These are phyloP conservation scores for Pouteria glomerata DNA, from an alignment of 148 eudicot species.

Conservation along the genomic window DNA sequence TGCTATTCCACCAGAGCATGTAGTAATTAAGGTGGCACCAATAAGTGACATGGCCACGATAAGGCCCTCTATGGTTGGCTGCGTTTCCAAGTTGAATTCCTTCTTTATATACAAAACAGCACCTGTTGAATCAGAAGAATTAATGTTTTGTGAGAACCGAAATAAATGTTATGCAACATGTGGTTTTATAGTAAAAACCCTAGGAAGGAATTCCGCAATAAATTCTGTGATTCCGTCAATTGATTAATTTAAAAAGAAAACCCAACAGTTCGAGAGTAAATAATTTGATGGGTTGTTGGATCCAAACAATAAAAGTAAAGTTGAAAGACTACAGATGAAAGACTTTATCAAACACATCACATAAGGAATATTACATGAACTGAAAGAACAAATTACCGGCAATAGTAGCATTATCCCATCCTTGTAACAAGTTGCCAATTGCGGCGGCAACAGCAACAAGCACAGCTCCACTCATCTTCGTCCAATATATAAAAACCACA, in stretches of 20 bases:
- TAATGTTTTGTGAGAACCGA: neutral
- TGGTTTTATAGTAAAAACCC: neutral
- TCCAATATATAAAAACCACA: neutral
- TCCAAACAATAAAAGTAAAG: neutral
- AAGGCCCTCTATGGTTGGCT: slow-evolving; percentile 28
- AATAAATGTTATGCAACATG: neutral
- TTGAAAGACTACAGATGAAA: neutral
- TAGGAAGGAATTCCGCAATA: neutral
- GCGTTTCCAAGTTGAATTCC: slow-evolving; percentile 20
- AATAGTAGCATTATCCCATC: slow-evolving; percentile 72
- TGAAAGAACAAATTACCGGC: slow-evolving; percentile 34
- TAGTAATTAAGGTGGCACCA: slow-evolving; percentile 23
- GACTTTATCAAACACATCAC: neutral
- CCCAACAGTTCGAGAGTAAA: neutral
- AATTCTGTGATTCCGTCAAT: neutral
- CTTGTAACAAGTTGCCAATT: slow-evolving; percentile 54
- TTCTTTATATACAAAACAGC: slow-evolving; percentile 27
- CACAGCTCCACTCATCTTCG: slow-evolving; percentile 61
- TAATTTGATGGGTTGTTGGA: neutral
- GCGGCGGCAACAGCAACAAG: slow-evolving; percentile 60
- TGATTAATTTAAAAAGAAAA: neutral
- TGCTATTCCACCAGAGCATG: slow-evolving; percentile 18
- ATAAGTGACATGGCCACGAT: slow-evolving; percentile 29
- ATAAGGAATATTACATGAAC: neutral
- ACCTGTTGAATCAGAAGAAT: slow-evolving; percentile 7